A percentile compares a stretch with the other conserved stretches of the same genome.
Evolutionary conservation across 78 protist genomes (phyloP).

Genomic region (Dictyostelium purpureum): DNA sequence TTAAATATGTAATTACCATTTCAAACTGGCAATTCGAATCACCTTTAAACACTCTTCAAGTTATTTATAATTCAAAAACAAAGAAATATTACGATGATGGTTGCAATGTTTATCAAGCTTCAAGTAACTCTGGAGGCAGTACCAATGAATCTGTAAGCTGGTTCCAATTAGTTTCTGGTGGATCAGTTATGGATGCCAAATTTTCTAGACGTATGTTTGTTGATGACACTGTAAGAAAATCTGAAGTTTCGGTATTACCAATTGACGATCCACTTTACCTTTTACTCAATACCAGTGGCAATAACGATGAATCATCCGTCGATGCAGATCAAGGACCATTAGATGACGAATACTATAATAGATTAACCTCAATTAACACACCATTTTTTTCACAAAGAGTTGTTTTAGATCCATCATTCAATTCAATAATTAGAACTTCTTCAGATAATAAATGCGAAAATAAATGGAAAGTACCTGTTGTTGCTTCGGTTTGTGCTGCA

Average conservation of each 20-base stretch:
- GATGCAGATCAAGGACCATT: too few species aligned
- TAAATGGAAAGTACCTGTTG: conserved; percentile 36
- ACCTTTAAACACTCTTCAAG: background rate
- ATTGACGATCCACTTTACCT: conserved; percentile 14
- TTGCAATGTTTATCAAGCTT: background rate
- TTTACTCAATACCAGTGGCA: background rate
- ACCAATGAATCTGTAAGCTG: conserved; percentile 8
- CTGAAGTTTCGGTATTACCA: background rate
- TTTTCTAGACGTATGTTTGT: conserved; percentile 46
- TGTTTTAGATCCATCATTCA: conserved; percentile 31
- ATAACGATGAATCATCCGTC: too few species aligned
- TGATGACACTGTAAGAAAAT: background rate
- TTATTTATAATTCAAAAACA: conserved; percentile 26
- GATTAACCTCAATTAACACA: background rate
- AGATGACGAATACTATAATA: too few species aligned
- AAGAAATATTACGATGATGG: background rate
- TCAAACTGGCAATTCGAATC: background rate
- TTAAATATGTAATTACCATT: conserved; percentile 9
- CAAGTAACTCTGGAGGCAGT: background rate
- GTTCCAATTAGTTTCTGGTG: conserved; percentile 33
- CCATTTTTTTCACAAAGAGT: background rate
- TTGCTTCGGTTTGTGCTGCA: background rate
- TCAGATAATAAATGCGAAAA: too few species aligned
- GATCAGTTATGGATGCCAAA: conserved; percentile 13
- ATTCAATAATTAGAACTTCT: background rate